phyloP scores from a whole-genome alignment of 2,329 filamentous ascomycete species.

The Ophiostoma ulmi region DNA sequence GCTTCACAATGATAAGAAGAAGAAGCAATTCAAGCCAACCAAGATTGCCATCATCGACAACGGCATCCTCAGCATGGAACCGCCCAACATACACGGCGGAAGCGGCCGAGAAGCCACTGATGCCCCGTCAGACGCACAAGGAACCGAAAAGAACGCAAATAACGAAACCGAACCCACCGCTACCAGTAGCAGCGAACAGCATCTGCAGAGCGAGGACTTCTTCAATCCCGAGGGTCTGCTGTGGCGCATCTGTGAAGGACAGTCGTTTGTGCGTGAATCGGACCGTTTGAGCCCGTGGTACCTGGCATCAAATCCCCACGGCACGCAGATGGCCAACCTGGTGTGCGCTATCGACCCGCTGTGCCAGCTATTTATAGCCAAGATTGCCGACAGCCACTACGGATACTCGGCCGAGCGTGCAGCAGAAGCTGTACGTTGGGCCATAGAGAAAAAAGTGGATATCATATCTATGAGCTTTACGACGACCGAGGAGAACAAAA shows the following conservation, averaged over 20 bases:
- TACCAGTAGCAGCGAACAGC: not conserved
- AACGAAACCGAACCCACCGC: not conserved
- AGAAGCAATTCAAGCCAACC: not conserved
- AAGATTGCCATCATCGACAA: constrained; percentile 5
- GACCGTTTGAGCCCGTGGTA: not conserved
- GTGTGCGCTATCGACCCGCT: not conserved
- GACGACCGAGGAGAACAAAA: no score
- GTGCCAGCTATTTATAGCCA: not conserved
- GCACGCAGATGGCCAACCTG: not conserved
- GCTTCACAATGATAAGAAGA: not conserved
- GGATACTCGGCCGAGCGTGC: no score
- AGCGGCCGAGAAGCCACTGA: not conserved
- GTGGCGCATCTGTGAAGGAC: not conserved
- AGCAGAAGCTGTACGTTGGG: no score
- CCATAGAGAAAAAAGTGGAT: no score
- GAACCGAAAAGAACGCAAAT: not conserved
- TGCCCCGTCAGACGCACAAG: not conserved
- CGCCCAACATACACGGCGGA: not conserved
- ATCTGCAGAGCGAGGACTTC: not conserved
- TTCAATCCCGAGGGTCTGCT: not conserved
- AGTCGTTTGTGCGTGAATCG: not conserved
- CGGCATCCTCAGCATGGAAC: not conserved
- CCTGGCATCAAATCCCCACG: not conserved
- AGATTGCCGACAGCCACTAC: not conserved
- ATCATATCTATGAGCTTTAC: no score